Evolutionary conservation across 2,329 filamentous ascomycete species (phyloP).

Genomic region (Cordyceps pruinosa): DNA sequence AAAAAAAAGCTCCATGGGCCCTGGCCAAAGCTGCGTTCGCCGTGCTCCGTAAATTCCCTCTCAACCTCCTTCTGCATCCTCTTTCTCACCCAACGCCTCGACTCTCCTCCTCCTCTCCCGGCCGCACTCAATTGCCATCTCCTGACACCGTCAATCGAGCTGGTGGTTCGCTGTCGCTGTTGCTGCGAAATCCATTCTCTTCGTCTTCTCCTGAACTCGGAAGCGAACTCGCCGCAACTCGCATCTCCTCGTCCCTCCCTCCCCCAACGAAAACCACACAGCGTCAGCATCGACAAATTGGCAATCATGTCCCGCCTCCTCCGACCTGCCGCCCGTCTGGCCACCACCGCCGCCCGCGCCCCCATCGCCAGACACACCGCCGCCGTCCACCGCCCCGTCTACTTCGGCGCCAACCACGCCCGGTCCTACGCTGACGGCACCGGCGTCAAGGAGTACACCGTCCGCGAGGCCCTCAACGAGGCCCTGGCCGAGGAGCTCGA

Average conservation of each 20-base stretch:
- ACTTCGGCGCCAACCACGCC: slow-evolving; percentile 30
- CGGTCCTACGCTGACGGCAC: slow-evolving; percentile 48
- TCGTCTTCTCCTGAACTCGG: background rate
- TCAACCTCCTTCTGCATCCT: slow-evolving; percentile 8
- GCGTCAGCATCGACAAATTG: slow-evolving; percentile 5
- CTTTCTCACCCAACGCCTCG: background rate
- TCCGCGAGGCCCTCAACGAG: slow-evolving; percentile 96
- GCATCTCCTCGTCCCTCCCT: too few species aligned
- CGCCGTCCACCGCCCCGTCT: slow-evolving; percentile 30
- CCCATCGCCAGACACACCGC: slow-evolving; percentile 27
- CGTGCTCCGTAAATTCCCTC: slow-evolving; percentile 13
- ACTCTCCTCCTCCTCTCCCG: background rate
- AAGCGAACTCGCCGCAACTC: background rate
- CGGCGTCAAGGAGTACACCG: slow-evolving; percentile 85
- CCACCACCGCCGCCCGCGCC: slow-evolving; percentile 29
- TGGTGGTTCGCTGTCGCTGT: slow-evolving; percentile 3
- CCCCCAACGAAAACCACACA: slow-evolving; percentile 1
- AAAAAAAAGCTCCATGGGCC: background rate
- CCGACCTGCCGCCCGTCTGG: slow-evolving; percentile 43
- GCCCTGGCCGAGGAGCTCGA: slow-evolving; percentile 97
- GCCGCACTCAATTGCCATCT: slow-evolving; percentile 2
- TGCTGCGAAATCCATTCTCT: background rate
- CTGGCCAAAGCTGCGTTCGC: slow-evolving; percentile 10
- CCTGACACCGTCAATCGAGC: background rate
- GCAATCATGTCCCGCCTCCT: slow-evolving; percentile 43